Base-by-base conservation (phyloP, 2,329 filamentous ascomycete genomes). In the Emergomyces orientalis region DNA sequence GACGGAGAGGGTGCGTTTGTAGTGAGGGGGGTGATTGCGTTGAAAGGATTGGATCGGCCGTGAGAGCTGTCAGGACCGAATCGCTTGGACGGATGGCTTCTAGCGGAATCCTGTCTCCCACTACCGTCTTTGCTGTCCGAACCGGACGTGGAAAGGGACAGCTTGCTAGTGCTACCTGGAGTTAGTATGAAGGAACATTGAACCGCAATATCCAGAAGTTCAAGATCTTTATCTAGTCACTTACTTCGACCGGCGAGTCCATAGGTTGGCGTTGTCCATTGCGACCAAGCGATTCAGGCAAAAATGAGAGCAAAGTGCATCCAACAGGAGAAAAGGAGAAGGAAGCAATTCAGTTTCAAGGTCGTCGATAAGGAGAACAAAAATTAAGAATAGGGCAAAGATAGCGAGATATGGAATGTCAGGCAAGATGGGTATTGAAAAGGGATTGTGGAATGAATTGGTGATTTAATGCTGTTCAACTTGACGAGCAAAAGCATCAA, bases 111-210 rank as follows among this genome's bases (percentile, higher is more conserved):
- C 75, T 80, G 78, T 79, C 80, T 81, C 75, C 73, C 79, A 74
- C 75, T 81, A 68, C 69, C 67, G 66, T 82, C 80, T 76, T 82
- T 82, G 70, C 74, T 76, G 70, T 82, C 79, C 67, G 79, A 70
- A 72, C 84, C 84, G 73, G 85, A 80, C 74, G 89, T 95, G 70
- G 91, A 88, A 67, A 97, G 84, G 69, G 91, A 96, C 78, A 97
- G 88, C 82, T 96, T 97, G 83, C 86, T 90, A 78, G 85, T 85
- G 82, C 88, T 94, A 63, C 59, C 61, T 63, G 55, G 39, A 43
- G 63, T 67, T 60, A 71, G 67, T 70, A 73, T 72, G 66, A 68
- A 62, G 68, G 61, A 67, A 49, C 27, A 60, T 51, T 47, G 51
- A 56, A 59, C 60, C 54, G 41, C 34, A 58, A 39, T 11, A 14